These are phyloP conservation scores for Nothomitra cinnamomea DNA, from an alignment of 2,329 filamentous ascomycete species.

Conservation along the genomic window DNA sequence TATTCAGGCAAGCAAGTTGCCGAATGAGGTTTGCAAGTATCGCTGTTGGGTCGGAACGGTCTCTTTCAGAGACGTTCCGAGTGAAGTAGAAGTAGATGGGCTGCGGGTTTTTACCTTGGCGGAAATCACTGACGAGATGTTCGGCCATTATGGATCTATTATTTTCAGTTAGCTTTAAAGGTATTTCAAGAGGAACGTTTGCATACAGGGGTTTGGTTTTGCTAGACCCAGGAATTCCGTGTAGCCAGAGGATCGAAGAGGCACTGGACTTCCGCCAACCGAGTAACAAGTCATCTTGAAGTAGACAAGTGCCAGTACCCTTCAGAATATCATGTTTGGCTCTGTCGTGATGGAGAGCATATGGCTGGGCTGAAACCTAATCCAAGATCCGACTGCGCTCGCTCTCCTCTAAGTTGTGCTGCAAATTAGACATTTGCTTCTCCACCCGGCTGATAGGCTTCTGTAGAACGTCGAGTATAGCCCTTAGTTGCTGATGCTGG, in stretches of 20 bases:
- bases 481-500: background rate
- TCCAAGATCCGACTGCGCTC: too few species aligned
- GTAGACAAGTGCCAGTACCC: conserved; percentile 13
- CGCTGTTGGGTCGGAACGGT: too few species aligned
- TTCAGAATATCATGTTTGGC: conserved; percentile 8
- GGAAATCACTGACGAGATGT: too few species aligned
- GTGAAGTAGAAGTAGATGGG: too few species aligned
- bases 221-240: conserved; percentile 10
- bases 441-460: background rate
- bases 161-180: too few species aligned
- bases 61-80: too few species aligned
- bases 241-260: conserved; percentile 13
- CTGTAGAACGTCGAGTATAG: background rate
- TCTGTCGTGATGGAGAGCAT: conserved; percentile 10
- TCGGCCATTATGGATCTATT: too few species aligned
- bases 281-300: conserved; percentile 8
- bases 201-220: background rate
- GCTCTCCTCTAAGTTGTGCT: background rate
- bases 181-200: too few species aligned
- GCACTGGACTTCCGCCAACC: conserved; percentile 10
- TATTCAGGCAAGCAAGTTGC: too few species aligned
- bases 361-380: conserved; percentile 3
- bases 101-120: too few species aligned
- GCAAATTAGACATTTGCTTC: background rate
- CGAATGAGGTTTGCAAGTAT: too few species aligned